phyloP scores from a whole-genome alignment of 345 rosid species.

The Psidium guajava region DNA sequence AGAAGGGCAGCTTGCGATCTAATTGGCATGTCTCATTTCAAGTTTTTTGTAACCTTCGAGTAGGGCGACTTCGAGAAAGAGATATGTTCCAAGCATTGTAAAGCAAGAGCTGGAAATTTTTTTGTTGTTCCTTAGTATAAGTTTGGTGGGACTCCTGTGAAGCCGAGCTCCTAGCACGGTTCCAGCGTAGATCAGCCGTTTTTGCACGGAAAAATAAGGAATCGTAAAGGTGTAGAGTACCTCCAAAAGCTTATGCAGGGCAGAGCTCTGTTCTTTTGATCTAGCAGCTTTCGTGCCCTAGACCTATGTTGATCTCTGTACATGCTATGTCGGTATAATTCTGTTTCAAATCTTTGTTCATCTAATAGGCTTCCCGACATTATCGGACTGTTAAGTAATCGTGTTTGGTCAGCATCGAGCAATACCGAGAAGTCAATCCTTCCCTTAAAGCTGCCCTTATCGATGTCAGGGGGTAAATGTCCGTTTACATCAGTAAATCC shows the following conservation, averaged over 20 bases:
- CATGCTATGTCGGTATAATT: not conserved
- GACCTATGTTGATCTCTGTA: not conserved
- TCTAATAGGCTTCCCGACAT: not conserved
- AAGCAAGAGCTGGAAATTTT: not conserved
- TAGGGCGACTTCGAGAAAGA: not conserved
- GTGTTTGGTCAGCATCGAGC: not conserved
- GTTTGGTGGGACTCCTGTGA: not conserved
- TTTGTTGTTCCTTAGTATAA: not conserved
- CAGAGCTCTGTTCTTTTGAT: not conserved
- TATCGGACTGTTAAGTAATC: not conserved
- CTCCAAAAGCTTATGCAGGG: not conserved
- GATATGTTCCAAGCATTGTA: not conserved
- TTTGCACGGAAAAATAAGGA: slow-evolving; percentile 15
- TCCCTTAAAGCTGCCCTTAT: not conserved
- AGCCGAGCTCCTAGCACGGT: slow-evolving; percentile 5
- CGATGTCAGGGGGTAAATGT: not conserved
- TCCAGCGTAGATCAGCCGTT: slow-evolving; percentile 6
- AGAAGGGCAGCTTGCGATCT: not conserved
- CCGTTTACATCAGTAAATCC: not conserved
- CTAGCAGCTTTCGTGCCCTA: not conserved
- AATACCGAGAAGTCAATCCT: not conserved
- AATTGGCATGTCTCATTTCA: not conserved
- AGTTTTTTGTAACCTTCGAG: not conserved
- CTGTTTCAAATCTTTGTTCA: not conserved
- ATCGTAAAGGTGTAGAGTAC: not conserved